Evolutionary conservation across 352 stramenopile genomes (phyloP), one percentile per base, ranked within the genome.

Genomic region (Globisporangium camurandrum): DNA sequence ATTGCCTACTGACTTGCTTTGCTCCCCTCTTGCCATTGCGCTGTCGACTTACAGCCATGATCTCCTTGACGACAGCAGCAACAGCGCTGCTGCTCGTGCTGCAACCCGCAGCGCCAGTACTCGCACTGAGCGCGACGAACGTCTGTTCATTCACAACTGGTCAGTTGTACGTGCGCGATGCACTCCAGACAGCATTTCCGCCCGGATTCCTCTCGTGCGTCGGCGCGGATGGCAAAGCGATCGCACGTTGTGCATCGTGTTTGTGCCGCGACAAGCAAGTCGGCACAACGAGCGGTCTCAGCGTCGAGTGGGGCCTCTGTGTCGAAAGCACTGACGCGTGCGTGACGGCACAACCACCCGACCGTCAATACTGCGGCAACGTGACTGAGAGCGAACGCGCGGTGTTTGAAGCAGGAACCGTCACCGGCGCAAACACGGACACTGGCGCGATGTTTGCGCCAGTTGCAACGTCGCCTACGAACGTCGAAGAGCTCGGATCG

Each of bases 171-270:
- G 62, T 73, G 31, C 50, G 56, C 34, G 65, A 77, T 36, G 27
- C 47, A 6, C 57, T 39, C 3, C 54, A 67, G 39, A 53, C 27
- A 17, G n/a, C 48, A 17, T 68, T 76, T 40, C 64, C 66, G 14
- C 28, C 44, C 4, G 69, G 64, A 5, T 77, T 64, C 28, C 43
- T 70, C 45, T 53, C 64, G 31, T 81, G 69, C 44, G 20, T 53
- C 39, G 53, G 46, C 46, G 52, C 36, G 1, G 40, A 60, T n/a
- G 31, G 39, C 22, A 34, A 51, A 30, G 38, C 57, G 17, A 53
- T 57, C 39, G 43, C 42, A 28, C 58, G 54, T 22, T 81, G 69
- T 37, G 30, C 47, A 5, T 28, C 40, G 2, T 81, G 69, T 36
- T 51, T 56, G 3, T 81, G 69, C 50, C 66, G 69, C n/a, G 61